Evolutionary conservation across 805 yeast genomes (phyloP).

Genomic region (Candida railenensis): DNA sequence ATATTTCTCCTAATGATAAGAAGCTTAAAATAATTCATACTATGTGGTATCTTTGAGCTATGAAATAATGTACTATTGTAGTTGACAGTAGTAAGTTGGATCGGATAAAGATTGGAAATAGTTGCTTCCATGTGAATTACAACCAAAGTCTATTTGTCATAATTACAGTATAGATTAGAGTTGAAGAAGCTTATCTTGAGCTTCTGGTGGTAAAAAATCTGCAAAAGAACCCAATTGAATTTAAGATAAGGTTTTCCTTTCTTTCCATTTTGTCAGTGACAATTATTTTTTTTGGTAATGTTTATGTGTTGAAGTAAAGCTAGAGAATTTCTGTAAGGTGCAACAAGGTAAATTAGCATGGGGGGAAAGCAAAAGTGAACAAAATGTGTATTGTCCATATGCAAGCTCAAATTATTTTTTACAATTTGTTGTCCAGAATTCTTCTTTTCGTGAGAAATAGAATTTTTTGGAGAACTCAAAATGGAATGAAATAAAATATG

Average conservation of each 20-base stretch:
- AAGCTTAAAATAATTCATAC: background rate
- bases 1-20: background rate
- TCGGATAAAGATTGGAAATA: no score
- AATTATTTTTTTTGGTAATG: background rate
- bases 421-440: background rate
- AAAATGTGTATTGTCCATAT: background rate
- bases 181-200: no score
- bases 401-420: background rate
- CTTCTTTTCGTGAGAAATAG: background rate
- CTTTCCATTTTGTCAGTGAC: background rate
- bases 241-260: background rate
- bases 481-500: no score
- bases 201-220: background rate
- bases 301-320: background rate
- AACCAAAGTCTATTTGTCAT: no score
- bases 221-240: no score
- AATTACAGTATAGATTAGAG: no score
- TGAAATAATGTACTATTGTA: no score
- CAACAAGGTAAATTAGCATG: background rate
- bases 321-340: background rate
- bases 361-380: background rate
- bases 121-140: no score
- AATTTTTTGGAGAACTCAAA: no score
- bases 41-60: no score
- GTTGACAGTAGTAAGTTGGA: no score